Evolutionary conservation across 2,329 filamentous ascomycete species (phyloP), one percentile per base, ranked within the genome.

Genomic region (Fusarium sp.): DNA sequence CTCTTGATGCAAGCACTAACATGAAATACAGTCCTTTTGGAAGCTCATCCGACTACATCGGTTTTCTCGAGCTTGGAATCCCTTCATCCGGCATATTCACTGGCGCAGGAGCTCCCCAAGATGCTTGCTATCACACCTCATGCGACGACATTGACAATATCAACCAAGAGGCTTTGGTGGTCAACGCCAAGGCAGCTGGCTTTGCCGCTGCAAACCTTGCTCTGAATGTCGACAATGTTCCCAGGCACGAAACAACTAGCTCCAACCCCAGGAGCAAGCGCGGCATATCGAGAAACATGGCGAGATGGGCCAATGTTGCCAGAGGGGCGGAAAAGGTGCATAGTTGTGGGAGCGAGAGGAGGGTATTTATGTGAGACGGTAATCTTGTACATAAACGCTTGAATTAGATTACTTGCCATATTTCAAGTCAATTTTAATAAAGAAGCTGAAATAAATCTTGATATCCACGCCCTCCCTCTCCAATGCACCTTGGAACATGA

Each of bases 111-210:
- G 75, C 74, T 2, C 73, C 76, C 0, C 70, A 73, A 4, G 84
- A 86, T 63, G 24, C 62, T 4, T 82, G 82, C 80, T 83, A 84
- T 78, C 81, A 86, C 75, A 68, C 81, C 24, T 77, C 80, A 10
- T 84, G 84, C 69, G 85, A 86, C 61, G 80, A 75, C 27, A 77
- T 84, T 18, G 64, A 76, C 56, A 84, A 86, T 72, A 81, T 85
- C 68, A 81, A 85, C 75, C 79, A 80, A 75, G 81, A 83, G 7
- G 82, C 83, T 5, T 45, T 83, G 11, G 80, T 80, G 1, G 66
- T 80, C 33, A 85, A 82, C 66, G 67, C 83, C 61, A 83, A 81
- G 72, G 82, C 83, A 22, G 90, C 90, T 50, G 89, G 86, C 1
- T 82, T 85, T 69, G 85, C 84, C 0, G 84, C 87, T n/a, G 88